Conservation (phyloP, 2,329 filamentous ascomycete species). For the Microsporum audouinii region DNA sequence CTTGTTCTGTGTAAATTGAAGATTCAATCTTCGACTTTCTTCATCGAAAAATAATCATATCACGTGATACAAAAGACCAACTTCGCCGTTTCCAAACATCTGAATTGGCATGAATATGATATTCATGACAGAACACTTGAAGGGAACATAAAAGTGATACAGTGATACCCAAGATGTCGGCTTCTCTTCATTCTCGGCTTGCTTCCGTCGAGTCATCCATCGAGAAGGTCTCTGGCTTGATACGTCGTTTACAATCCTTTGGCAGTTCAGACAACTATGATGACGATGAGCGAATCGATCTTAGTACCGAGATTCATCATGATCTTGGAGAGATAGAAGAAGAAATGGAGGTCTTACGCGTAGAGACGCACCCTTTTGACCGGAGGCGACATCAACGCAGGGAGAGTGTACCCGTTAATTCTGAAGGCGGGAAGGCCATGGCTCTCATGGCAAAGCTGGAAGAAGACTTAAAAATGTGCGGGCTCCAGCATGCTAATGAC, state of each 20-base stretch:
- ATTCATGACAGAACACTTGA: not conserved
- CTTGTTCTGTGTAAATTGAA: not conserved
- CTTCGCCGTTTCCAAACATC: not conserved
- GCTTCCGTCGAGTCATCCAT: slow-evolving; percentile 43
- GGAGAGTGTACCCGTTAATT: slow-evolving; percentile 45
- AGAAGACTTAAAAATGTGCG: slow-evolving; percentile 61
- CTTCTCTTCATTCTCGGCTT: slow-evolving; percentile 38
- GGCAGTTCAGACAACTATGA: slow-evolving; percentile 52
- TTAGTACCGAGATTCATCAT: slow-evolving; percentile 69
- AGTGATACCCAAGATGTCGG: slow-evolving; percentile 8
- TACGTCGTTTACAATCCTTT: slow-evolving; percentile 47
- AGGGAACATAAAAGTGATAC: not conserved
- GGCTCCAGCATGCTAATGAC: not conserved
- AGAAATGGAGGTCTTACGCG: slow-evolving; percentile 66
- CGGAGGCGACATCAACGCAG: slow-evolving; percentile 24
- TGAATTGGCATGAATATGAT: not conserved
- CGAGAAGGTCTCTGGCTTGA: slow-evolving; percentile 43
- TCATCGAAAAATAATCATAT: not conserved
- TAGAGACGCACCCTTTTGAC: slow-evolving; percentile 62
- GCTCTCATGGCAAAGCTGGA: slow-evolving; percentile 56
- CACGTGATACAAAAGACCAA: not conserved
- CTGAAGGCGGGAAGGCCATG: slow-evolving; percentile 53
- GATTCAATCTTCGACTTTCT: not conserved
- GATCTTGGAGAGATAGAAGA: slow-evolving; percentile 67
- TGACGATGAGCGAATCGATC: slow-evolving; percentile 56